Evolutionary conservation across 768 basidiomycete species (phyloP), one percentile per base, ranked within the genome.

Genomic region (Leccinum imitatum): DNA sequence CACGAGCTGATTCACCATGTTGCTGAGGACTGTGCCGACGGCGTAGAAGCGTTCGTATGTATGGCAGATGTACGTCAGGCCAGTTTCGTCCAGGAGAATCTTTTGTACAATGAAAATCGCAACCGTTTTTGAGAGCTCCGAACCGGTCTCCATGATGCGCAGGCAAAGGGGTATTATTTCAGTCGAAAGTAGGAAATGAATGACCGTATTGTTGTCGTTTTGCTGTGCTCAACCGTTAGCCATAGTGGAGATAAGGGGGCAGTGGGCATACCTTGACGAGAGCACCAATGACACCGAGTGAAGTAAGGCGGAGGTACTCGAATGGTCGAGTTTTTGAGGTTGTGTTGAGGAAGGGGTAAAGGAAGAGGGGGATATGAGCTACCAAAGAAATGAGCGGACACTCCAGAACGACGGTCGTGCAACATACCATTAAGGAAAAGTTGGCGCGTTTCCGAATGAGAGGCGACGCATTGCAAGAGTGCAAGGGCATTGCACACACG

Each of bases 21-120:
- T 98, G 79, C 91, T 93, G 60, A 99, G 82, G 15, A 99, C 97
- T 8, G 96, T 97, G 17, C 96, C 97, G 56, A 99, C 97, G 14
- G 97, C 97, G 73, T 98, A 98, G 78, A 99, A 99, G 55, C 97
- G 84, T 73, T 99, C 97, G 72, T 99, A 99, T n/a, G 97, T 99
- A 76, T 99, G 97, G 69, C 97, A 98, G 70, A 98, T 99, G 75
- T 99, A 99, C 15, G 94, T 95, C 60, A 99, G 78, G 19, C 97
- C 97, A 3, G 96, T 94, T 75, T 99, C 97, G 73, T 99, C 97
- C 56, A 98, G 82, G 15, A 99, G 82, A 60, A 93, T 93, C 77
- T 99, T 99, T 75, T 99, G 97, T 4, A 99, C 97, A 69, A 99
- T 99, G 76, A 99, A 99, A 69, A 99, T 99, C 47, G 97, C 97